Base-by-base conservation (phyloP, 176 grass and related monocot genomes). In the Ampelocalamus luodianensis region DNA sequence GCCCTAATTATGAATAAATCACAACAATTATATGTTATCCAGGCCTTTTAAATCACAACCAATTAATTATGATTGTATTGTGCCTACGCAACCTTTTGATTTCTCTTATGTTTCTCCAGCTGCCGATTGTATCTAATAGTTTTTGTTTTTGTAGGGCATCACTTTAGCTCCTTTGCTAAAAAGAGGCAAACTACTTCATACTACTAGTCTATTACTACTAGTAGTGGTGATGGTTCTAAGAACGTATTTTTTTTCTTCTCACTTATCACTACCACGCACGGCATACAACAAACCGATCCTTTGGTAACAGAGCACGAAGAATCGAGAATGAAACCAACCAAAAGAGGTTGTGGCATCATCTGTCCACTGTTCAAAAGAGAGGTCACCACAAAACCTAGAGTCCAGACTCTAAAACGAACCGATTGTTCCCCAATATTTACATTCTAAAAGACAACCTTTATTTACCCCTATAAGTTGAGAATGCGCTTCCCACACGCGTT, bases 331-430 rank as follows among this genome's bases (percentile, higher is more conserved):
- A 22, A 45, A 68, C 48, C 26, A 60, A 74, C 48, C 26, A 49
- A 1, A 59, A 49, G 16, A 44, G 1, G 43, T 37, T n/a, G 40
- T 10, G 45, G 11, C 50, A 61, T 49, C 14, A 53, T 32, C 49
- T 34, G 82, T 89, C 77, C 77, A 53, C 7, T 42, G 42, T 49
- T 46, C 29, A 76, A 71, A 68, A 44, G 78, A 54, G 56, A 51
- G 5, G 2, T 15, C 27, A 53, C 55, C 13, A n/a, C 15, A 20
- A 20, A 76, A 61, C 71, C 53, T 64, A 22, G 18, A 79, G 39
- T 68, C 16, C 32, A 45, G 15, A 71, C 37, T 29, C 9, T 20
- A 76, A 26, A 65, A 29, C 16, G 9, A 82, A 10, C 23, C 12
- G 77, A 71, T 46, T 59, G 17, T 54, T 64, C 38, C 24, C 61